Evolutionary conservation across 192 early-diverging fungal species (phyloP).

Genomic region (Coemansia sp.): DNA sequence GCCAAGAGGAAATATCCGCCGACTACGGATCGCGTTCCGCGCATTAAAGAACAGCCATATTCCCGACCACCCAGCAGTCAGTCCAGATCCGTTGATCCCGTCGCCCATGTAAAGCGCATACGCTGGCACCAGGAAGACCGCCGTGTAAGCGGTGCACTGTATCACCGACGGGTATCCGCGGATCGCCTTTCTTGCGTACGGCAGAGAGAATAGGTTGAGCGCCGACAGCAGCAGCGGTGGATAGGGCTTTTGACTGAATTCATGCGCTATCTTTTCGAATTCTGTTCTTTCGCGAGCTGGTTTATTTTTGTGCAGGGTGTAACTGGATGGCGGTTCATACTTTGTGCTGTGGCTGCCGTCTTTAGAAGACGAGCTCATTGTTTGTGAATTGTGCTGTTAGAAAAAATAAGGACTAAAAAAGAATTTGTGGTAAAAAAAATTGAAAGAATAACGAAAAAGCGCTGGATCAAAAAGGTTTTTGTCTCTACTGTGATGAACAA

Average conservation of each 20-base stretch:
- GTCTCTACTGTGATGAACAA: no score
- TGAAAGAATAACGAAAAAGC: background rate
- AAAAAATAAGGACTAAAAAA: background rate
- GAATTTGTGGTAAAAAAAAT: background rate
- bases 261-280: background rate
- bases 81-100: constrained; percentile 34
- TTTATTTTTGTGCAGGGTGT: constrained; percentile 24
- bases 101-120: constrained; percentile 44
- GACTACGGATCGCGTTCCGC: constrained; percentile 31
- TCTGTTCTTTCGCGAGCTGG: background rate
- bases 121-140: constrained; percentile 32
- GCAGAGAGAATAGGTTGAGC: constrained; percentile 15
- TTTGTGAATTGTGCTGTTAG: background rate
- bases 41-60: constrained; percentile 54
- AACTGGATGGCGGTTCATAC: constrained; percentile 41
- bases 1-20: constrained; percentile 15
- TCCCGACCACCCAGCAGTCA: constrained; percentile 40
- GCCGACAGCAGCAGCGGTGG: constrained; percentile 33
- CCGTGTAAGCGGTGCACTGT: constrained; percentile 38
- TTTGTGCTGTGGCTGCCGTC: background rate
- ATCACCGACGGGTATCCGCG: constrained; percentile 46
- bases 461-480: background rate
- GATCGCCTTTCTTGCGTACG: constrained; percentile 9
- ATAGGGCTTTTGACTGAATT: constrained; percentile 8
- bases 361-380: background rate